Evolutionary conservation across 2,329 filamentous ascomycete species (phyloP).

Genomic region (Penicillium sp.): DNA sequence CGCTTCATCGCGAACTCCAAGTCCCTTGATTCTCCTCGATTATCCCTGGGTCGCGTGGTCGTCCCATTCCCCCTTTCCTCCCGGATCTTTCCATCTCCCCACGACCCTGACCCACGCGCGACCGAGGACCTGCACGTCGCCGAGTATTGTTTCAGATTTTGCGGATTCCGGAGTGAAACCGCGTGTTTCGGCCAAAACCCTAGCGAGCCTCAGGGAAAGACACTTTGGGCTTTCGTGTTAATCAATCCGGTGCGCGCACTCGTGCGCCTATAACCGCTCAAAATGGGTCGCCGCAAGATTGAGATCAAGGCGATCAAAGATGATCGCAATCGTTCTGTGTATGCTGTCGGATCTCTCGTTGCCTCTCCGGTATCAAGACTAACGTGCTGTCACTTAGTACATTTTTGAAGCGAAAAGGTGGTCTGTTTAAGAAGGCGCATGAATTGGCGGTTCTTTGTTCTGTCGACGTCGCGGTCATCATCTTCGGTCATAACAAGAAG

Average conservation of each 20-base stretch:
- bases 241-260: conserved; percentile 4
- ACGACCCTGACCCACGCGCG: no score
- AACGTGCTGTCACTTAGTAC: conserved; percentile 54
- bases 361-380: background rate
- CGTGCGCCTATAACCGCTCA: conserved; percentile 11
- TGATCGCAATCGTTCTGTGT: conserved; percentile 96
- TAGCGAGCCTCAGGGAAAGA: background rate
- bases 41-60: no score
- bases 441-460: conserved; percentile 97
- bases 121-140: no score
- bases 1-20: no score
- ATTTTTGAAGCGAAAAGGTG: conserved; percentile 97
- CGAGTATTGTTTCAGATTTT: no score
- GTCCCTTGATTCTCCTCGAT: no score
- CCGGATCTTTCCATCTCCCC: no score
- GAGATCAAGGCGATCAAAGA: conserved; percentile 99
- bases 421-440: conserved; percentile 98
- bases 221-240: background rate
- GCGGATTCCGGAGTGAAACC: no score
- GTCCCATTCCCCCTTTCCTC: no score
- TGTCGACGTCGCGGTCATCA: conserved; percentile 96
- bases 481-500: conserved; percentile 98
- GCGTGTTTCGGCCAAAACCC: background rate
- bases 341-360: conserved; percentile 40
- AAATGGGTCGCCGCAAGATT: conserved; percentile 97